Evolutionary conservation across 2,329 filamentous ascomycete genomes (phyloP), one percentile per base, ranked within the genome.

Genomic region (Chaetomium sp.): DNA sequence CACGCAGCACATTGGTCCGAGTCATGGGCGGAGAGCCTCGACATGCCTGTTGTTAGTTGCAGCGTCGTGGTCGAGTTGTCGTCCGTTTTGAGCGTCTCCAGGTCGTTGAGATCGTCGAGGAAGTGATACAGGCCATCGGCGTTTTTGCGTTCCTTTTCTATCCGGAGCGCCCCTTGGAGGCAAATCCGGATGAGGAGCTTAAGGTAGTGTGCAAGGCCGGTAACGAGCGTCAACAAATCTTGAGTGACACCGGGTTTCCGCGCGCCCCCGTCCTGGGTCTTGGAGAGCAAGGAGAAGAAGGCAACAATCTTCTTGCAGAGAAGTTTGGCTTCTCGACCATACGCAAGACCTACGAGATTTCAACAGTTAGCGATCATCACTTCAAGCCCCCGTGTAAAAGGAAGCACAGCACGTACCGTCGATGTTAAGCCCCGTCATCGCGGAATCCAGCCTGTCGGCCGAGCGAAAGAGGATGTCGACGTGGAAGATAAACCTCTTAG

Each of bases 271-370:
- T 96, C 91, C 68, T 97, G 92, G 1, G 91, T 94, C 70, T 96
- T 96, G 5, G 92, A 95, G 7, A 99, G 79, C 14, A 99, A 77
- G 10, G 91, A 91, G 70, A 99, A 99, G 76, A 99, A 99, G 33
- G 92, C 89, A 5, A 99, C 94, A 53, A 99, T 95, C 72, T 99
- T 99, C 73, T 99, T 99, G 78, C 94, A 99, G n/a, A 99, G 82
- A 50, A 99, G 79, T 72, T 99, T 99, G n/a, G 94, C 89, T 75
- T 99, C 94, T 66, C 94, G 85, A 14, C 88, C 88, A 69, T 97
- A 99, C 8, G 91, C 89, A 59, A 99, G 79, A 60, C 88, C 91
- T 88, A 68, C 36, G 60, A 2, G 19, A 27, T 27, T 27, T 27
- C 32, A 53, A 63, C 62, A 14, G 40, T 53, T 19, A 54, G 45